Conservation (phyloP, 805 yeast species). For the Kuraishia borneana region DNA sequence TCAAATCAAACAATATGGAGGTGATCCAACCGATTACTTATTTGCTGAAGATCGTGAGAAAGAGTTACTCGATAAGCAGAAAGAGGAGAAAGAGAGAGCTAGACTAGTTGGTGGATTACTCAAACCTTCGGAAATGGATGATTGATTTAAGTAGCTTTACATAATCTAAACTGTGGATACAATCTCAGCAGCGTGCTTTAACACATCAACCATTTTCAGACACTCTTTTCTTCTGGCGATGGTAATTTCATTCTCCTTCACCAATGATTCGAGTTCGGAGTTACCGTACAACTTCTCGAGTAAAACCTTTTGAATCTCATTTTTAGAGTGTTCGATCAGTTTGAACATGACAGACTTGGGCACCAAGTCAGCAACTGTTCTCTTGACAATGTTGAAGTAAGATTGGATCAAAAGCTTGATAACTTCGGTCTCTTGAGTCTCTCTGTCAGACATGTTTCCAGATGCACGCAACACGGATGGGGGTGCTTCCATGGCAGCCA, state of each 20-base stretch:
- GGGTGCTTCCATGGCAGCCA: slow-evolving; percentile 95
- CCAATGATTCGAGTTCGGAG: slow-evolving; percentile 62
- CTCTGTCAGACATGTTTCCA: slow-evolving; percentile 89
- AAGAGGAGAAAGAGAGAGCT: slow-evolving; percentile 69
- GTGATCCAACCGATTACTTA: slow-evolving; percentile 88
- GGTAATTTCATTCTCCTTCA: slow-evolving; percentile 86
- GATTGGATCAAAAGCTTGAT: slow-evolving; percentile 85
- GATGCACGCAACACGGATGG: slow-evolving; percentile 91
- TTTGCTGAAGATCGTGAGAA: slow-evolving; percentile 88
- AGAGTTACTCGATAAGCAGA: slow-evolving; percentile 58
- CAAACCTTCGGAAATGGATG: slow-evolving; percentile 92
- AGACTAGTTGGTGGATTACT: slow-evolving; percentile 84
- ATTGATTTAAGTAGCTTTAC: slow-evolving; percentile 12
- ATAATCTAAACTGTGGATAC: slow-evolving; percentile 51
- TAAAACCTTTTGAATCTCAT: slow-evolving; percentile 82
- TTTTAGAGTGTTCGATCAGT: slow-evolving; percentile 73
- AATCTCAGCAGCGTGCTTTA: slow-evolving; percentile 23
- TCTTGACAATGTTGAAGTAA: slow-evolving; percentile 84
- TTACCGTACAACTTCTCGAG: slow-evolving; percentile 78
- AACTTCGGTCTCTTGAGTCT: slow-evolving; percentile 93
- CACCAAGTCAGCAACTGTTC: slow-evolving; percentile 85
- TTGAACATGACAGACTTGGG: slow-evolving; percentile 95
- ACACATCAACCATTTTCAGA: slow-evolving; percentile 73
- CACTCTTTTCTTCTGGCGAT: slow-evolving; percentile 94
- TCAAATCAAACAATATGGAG: slow-evolving; percentile 92